phyloP scores from a whole-genome alignment of 495 filamentous ascomycete genomes.

The Penicillium manginii region DNA sequence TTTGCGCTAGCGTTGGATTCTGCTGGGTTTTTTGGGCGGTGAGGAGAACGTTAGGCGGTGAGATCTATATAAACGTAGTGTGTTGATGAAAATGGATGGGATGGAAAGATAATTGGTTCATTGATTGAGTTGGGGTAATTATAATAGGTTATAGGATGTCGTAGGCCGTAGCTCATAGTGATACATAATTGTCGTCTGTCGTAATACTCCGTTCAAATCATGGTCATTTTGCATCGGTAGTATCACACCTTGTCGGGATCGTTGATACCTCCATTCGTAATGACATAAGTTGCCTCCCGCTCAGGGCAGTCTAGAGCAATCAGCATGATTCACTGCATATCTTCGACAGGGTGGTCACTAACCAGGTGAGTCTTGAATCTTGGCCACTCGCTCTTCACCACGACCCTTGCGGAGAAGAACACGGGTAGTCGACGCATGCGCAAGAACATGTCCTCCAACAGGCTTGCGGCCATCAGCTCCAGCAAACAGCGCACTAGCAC shows the following conservation, averaged over 20 bases:
- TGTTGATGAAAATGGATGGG: background rate
- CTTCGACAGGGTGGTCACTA: slow-evolving; percentile 19
- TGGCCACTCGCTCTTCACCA: slow-evolving; percentile 79
- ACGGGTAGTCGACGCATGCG: slow-evolving; percentile 76
- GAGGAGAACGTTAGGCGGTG: slow-evolving; percentile 20
- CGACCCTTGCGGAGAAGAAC: slow-evolving; percentile 76
- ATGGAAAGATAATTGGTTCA: background rate
- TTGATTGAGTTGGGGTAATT: background rate
- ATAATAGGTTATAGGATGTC: background rate
- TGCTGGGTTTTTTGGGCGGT: slow-evolving; percentile 22
- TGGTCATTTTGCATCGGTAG: background rate
- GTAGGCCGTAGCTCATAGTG: background rate
- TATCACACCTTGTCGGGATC: slow-evolving; percentile 63
- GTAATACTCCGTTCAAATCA: background rate
- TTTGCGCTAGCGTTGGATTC: slow-evolving; percentile 26
- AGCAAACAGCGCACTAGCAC: slow-evolving; percentile 77
- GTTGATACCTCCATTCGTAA: slow-evolving; percentile 76
- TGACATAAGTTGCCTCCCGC: slow-evolving; percentile 77
- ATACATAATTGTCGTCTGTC: background rate
- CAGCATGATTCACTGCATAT: slow-evolving; percentile 11
- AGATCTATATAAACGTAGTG: background rate
- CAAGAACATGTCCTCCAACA: slow-evolving; percentile 78
- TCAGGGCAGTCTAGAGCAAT: slow-evolving; percentile 66
- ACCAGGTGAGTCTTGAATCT: slow-evolving; percentile 79
- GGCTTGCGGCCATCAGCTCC: slow-evolving; percentile 76